Conservation (phyloP, 2,329 filamentous ascomycete species). For the Dissoconium aciculare region DNA sequence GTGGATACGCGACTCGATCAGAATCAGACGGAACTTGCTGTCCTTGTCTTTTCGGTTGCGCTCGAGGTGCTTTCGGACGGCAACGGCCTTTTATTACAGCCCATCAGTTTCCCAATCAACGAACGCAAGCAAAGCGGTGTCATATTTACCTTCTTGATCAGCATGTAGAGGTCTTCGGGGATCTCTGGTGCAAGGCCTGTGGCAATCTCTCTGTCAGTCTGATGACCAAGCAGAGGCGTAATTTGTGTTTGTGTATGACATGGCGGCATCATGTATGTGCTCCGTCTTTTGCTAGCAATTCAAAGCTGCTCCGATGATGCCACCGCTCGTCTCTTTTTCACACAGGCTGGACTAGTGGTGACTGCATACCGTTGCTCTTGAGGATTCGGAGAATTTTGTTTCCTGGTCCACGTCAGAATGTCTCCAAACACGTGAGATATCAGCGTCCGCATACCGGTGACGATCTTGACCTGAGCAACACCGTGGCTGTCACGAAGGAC, state of each 20-base stretch:
- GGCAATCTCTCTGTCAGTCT: slow-evolving; percentile 31
- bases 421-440: too few relatives aligned
- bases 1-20: slow-evolving; percentile 99
- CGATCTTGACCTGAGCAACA: slow-evolving; percentile 92
- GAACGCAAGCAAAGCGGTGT: background rate
- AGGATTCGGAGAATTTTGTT: slow-evolving; percentile 99
- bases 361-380: slow-evolving; percentile 77
- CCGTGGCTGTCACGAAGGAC: slow-evolving; percentile 96
- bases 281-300: background rate
- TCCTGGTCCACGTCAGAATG: slow-evolving; percentile 42
- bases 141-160: slow-evolving; percentile 93
- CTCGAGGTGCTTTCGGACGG: slow-evolving; percentile 99
- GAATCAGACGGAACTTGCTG: slow-evolving; percentile 99
- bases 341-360: slow-evolving; percentile 27
- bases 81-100: slow-evolving; percentile 52
- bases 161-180: slow-evolving; percentile 99
- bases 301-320: slow-evolving; percentile 5
- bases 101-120: slow-evolving; percentile 3
- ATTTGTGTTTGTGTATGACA: slow-evolving; percentile 14
- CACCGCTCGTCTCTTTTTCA: slow-evolving; percentile 22
- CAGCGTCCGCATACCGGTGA: slow-evolving; percentile 75
- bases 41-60: slow-evolving; percentile 99
- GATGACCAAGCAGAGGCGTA: slow-evolving; percentile 30
- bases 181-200: slow-evolving; percentile 97
- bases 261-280: background rate